A percentile compares a stretch with the other conserved stretches of the same genome.
Conservation (phyloP, 306 rosid genomes). For the Acmispon strigosus region DNA sequence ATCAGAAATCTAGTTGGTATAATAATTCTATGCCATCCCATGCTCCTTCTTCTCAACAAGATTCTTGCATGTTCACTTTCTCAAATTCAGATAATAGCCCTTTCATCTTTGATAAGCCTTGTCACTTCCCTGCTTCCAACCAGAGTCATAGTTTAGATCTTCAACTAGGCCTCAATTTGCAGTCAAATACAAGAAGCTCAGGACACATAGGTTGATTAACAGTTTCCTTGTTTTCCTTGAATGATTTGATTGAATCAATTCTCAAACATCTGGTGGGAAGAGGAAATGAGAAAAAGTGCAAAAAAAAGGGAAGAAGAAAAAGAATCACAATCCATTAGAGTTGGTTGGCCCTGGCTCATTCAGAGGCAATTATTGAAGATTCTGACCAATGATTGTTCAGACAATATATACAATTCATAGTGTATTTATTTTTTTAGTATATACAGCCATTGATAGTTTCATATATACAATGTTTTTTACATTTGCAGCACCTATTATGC, state of each 20-base stretch:
- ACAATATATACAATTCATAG: neutral
- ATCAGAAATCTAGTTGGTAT: constrained; percentile 38
- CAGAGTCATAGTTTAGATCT: constrained; percentile 60
- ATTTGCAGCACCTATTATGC: neutral
- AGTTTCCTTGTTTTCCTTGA: constrained; percentile 11
- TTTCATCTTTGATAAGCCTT: constrained; percentile 32
- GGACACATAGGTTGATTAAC: neutral
- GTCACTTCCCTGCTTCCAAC: constrained; percentile 36
- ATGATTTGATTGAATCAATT: constrained; percentile 17
- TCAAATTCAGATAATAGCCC: constrained; percentile 32
- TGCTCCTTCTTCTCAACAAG: constrained; percentile 17
- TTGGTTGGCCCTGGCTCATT: neutral
- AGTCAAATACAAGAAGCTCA: constrained; percentile 37
- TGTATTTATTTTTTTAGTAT: constrained; percentile 17
- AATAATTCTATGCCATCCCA: constrained; percentile 7
- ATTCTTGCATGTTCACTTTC: constrained; percentile 45
- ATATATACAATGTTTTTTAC: neutral
- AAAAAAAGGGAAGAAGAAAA: neutral
- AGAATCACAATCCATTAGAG: constrained; percentile 9
- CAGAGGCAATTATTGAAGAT: neutral
- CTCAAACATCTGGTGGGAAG: neutral
- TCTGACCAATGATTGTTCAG: constrained; percentile 4
- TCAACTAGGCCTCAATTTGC: constrained; percentile 55
- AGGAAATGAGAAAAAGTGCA: neutral
- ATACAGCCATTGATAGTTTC: neutral